Conservation (phyloP, 2,329 filamentous ascomycete genomes). For the Alternaria angustiovoidea region DNA sequence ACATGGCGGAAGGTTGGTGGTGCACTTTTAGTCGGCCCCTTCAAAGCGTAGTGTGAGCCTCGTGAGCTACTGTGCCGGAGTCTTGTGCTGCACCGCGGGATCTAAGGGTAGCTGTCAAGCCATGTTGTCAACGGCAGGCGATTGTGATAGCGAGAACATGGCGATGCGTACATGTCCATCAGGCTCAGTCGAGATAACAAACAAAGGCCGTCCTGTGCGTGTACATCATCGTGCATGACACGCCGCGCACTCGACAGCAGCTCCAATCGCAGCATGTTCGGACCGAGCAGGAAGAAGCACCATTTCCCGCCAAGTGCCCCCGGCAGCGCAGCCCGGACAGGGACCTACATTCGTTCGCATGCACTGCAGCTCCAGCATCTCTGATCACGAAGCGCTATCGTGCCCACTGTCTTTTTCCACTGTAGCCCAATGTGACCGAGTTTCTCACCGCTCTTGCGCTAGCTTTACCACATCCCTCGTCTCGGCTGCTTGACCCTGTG, state of each 20-base stretch:
- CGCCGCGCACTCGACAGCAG: slow-evolving; percentile 2
- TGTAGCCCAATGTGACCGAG: slow-evolving; percentile 45
- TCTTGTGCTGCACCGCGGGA: not conserved
- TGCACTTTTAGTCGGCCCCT: not conserved
- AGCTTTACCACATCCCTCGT: slow-evolving; percentile 27
- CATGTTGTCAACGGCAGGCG: not conserved
- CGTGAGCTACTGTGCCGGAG: not conserved
- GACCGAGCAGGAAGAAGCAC: slow-evolving; percentile 13
- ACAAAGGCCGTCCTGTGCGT: slow-evolving; percentile 1
- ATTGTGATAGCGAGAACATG: not conserved
- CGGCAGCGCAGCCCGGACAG: slow-evolving; percentile 17
- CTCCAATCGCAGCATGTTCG: slow-evolving; percentile 12
- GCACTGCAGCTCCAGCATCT: slow-evolving; percentile 24
- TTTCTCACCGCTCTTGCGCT: slow-evolving; percentile 41
- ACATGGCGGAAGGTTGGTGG: slow-evolving; percentile 1
- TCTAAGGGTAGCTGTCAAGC: slow-evolving; percentile 1
- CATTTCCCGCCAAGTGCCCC: slow-evolving; percentile 10
- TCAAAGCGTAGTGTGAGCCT: not conserved
- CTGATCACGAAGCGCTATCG: slow-evolving; percentile 40
- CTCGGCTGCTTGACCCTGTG: slow-evolving; percentile 39
- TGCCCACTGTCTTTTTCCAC: slow-evolving; percentile 30
- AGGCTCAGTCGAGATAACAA: not conserved
- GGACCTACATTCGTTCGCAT: slow-evolving; percentile 25
- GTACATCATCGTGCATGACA: slow-evolving; percentile 20
- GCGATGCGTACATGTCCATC: not conserved